Evolutionary conservation across 2,329 filamentous ascomycete species (phyloP), one percentile per base, ranked within the genome.

Genomic region (Aspergillus glaucus): DNA sequence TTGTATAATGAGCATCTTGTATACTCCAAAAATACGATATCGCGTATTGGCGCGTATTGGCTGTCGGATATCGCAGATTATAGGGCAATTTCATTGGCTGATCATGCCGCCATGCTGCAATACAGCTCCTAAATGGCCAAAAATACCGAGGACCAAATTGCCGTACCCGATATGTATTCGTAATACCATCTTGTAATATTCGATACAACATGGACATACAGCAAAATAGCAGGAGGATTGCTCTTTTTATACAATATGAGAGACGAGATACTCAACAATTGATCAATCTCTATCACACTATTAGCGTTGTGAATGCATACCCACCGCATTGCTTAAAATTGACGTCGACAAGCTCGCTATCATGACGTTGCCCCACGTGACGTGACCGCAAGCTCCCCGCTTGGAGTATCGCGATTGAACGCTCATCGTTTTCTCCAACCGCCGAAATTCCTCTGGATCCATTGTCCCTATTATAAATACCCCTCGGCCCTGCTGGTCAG

Each of bases 331-430:
- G 5, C 17, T 4, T 7, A 19, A 19, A 14, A 21, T 21, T 40
- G 17, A 40, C 37, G 37, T 40, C 37, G 37, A 40, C 10, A 19
- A 21, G 19, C 37, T 40, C 26, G 12, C 9, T 12, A 30, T 15
- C 17, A 52, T 56, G 50, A 54, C 55, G 49, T 53, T 37, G 45
- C 8, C 6, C 46, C 53, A 57, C 55, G 55, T 57, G 55, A 57
- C 55, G 55, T 57, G 55, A 57, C 43, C 40, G 43, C 40, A 30
- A 47, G 45, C 44, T 51, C 49, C 48, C 52, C 53, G 45, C 48
- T 47, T 40, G 37, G 32, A 32, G 37, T 21, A 40, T 40, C 17
- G 15, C 37, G 17, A 40, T 40, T 40, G 15, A 40, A 40, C 19
- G 37, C 37, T 40, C 17, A 19, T 12, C 10, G 19, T 19, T 40